Evolutionary conservation across 768 basidiomycete genomes (phyloP).

Genomic region (Suillus decipiens): DNA sequence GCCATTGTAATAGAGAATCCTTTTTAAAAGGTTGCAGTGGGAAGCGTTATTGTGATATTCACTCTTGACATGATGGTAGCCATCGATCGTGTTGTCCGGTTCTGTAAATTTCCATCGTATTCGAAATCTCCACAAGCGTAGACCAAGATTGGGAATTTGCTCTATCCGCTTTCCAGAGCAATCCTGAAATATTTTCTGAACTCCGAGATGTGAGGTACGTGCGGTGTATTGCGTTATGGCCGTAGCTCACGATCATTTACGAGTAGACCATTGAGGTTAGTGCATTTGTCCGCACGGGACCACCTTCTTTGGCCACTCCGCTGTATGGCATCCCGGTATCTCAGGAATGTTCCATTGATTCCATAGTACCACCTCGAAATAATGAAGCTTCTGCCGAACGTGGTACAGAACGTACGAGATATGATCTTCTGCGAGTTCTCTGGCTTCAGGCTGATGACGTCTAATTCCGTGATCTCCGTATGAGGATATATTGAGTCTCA

Average conservation of each 20-base stretch:
- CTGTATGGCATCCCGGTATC: background rate
- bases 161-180: background rate
- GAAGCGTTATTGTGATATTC: background rate
- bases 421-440: background rate
- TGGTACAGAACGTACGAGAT: background rate
- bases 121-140: background rate
- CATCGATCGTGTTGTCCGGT: background rate
- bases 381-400: background rate
- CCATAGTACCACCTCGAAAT: background rate
- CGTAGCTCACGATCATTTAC: background rate
- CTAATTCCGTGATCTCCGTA: background rate
- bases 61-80: background rate
- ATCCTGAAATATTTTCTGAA: background rate
- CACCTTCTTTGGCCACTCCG: background rate
- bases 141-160: background rate
- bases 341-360: background rate
- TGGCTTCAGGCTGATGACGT: background rate
- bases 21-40: background rate
- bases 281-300: background rate
- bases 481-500: conserved; percentile 3
- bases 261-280: background rate
- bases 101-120: background rate
- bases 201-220: background rate
- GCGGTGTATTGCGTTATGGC: background rate
- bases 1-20: background rate